Base-by-base conservation (phyloP, 1,284 basidiomycete species). In the Leccinum pallidistipes region DNA sequence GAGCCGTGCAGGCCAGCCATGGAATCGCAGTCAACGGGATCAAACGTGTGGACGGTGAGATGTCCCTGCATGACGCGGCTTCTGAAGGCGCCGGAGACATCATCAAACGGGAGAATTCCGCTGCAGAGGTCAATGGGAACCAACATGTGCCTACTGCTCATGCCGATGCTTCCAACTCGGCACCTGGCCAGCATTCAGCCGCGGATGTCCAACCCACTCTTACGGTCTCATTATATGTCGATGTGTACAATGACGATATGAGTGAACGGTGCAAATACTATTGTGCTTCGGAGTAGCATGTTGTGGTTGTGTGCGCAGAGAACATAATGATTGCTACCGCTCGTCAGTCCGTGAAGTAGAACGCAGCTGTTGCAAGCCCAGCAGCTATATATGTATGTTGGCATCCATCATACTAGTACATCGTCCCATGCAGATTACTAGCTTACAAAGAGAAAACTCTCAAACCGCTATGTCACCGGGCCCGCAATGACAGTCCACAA, bases 141-240 rank as follows among this genome's bases (percentile, higher is more conserved):
- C 71, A 74, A 56, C 75, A 66, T 21, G 21, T 21, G 21, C 21
- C 21, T 21, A 21, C 21, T 21, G 21, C 21, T 21, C 21, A 21
- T 50, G 47, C 40, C 21, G 70, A 72, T 55, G 34, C 64, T 16
- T 60, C 73, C 43, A 36, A 62, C 47, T n/a, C 55, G 14, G 40
- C 52, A 43, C 65, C 60, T 21, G 68, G 53, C 61, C 73, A 63
- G 27, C 64, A 76, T 55, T 61, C 75, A 16, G 61, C 72, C 3
- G 74, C 75, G n/a, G 68, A 72, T 2, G 66, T 64, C 40, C 70
- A 77, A 40, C 68, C 78, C 16, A 64, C 71, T 1, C 80, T 78
- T 58, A 81, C 83, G 21, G 40, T 43, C 40, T 43, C n/a, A 43
- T 11, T 18, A 18, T 9, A 43, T 16, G 16, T 40, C 14, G 14